Base-by-base conservation (phyloP, 2,329 filamentous ascomycete species). In the Fusarium haematococcum region DNA sequence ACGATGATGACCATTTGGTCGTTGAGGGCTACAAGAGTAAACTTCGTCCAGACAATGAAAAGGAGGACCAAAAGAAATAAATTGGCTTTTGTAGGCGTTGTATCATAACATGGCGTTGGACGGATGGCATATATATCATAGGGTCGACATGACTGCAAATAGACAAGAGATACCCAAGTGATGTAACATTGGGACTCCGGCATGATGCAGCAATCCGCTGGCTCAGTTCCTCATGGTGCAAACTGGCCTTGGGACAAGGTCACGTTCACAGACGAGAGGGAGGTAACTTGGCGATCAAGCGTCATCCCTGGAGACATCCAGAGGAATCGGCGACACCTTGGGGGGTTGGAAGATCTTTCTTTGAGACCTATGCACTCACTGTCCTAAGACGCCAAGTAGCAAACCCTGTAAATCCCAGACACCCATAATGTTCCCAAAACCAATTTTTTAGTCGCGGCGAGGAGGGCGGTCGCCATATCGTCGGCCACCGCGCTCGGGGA, bases 281-380 rank as follows among this genome's bases (percentile, higher is more conserved):
- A 70, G 69, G 67, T 70, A 70, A 84, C 85, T 88, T 97, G 95
- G 95, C 95, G 91, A 95, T 97, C 95, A 94, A 97, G 94, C 94
- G 83, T 97, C 91, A 90, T 94, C 92, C 87, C 88, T 87, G 80
- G 84, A 84, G 80, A 80, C 66, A 78, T 81, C 82, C 82, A 81
- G 85, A 91, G 92, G 92, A 95, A 88, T 96, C 93, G 85, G 94
- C 95, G 95, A 97, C 95, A 97, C 95, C 95, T 95, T 89, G 81
- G 88, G 86, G 88, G 87, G 85, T 85, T 85, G 84, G 85, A 85
- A 88, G 86, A 89, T 89, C 87, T 86, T 84, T 86, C 84, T 86
- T 88, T 85, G 81, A 88, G 87, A 90, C 87, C 89, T 91, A 85
- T 85, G 84, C 80, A 82, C 87, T 88, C 86, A 88, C 86, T 88